Evolutionary conservation across 768 basidiomycete genomes (phyloP).

Genomic region (Tricholoma saponaceum): DNA sequence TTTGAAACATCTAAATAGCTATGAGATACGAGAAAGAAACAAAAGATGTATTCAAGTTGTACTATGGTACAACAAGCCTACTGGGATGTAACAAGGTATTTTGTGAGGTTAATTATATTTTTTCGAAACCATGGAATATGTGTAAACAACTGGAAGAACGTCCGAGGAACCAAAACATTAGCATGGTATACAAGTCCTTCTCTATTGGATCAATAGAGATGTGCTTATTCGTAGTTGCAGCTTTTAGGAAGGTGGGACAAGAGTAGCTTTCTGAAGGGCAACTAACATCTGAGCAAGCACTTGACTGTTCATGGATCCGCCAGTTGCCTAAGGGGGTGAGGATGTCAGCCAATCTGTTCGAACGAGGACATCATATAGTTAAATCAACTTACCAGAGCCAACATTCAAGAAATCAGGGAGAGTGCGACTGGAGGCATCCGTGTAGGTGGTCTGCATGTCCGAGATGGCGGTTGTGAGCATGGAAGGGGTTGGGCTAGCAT

Average conservation of each 20-base stretch:
- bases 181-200: not conserved
- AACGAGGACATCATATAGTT: not conserved
- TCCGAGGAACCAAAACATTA: not conserved
- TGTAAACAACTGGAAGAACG: not conserved
- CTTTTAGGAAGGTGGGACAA: conserved; percentile 1
- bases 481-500: conserved; percentile 16
- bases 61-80: not conserved
- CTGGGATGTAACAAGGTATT: not conserved
- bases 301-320: conserved; percentile 4
- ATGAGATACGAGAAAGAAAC: not conserved
- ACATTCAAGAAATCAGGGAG: conserved; percentile 15
- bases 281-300: not conserved
- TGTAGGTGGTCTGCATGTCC: conserved; percentile 20
- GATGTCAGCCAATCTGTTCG: not conserved
- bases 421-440: conserved; percentile 13
- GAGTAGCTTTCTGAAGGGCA: not conserved
- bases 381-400: conserved; percentile 9
- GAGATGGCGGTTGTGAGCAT: conserved; percentile 15
- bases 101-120: not conserved
- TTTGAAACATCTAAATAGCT: not conserved
- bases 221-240: not conserved
- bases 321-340: conserved; percentile 10
- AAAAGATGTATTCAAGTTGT: not conserved
- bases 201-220: not conserved
- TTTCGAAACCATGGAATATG: not conserved